Evolutionary conservation across 2,329 filamentous ascomycete species (phyloP), one percentile per base, ranked within the genome.

Genomic region (Aspergillus sp.): DNA sequence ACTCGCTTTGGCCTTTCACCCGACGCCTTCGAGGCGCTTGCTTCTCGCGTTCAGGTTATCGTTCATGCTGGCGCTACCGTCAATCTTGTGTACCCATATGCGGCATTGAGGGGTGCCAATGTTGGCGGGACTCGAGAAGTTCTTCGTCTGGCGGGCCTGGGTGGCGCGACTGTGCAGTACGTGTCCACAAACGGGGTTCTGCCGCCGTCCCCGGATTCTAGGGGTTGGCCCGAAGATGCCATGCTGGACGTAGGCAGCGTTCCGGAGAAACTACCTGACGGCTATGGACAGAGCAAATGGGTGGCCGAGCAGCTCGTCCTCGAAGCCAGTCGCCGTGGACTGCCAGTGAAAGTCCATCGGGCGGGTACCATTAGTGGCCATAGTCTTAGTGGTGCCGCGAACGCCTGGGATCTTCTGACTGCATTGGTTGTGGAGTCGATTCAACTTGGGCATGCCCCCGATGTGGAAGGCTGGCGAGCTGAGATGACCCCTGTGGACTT

Each of bases 401-500:
- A 89, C 47, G 75, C 81, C 0, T 88, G 78, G 64, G 83, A 89
- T 67, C 61, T 89, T 13, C 64, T 89, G 28, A 84, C 80, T 32
- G 82, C 83, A 0, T 55, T 89, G 35, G 70, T 88, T 15, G 79
- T 86, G 1, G 83, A 88, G 52, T 86, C 82, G 0, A 68, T 88
- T 24, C 76, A 81, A 32, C 67, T 88, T 3, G 82, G 82, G 4
- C 72, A 74, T 43, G 74, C 74, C 1, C 82, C 83, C 0, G 70
- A 82, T 33, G 76, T 86, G 3, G 69, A 80, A 30, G 77, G 77
- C 26, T 89, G 83, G 83, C 74, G 78, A 30, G 74, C 81, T 1
- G 83, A 89, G 60, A 88, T 88, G 82, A 86, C 83, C 0, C 82
- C 83, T 0, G 83, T 86, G 10, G 82, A 89, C 57, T 86, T 84